These are phyloP conservation scores for Haberlea rhodopensis DNA, from an alignment of 257 asterid genomes.

Conservation along the genomic window DNA sequence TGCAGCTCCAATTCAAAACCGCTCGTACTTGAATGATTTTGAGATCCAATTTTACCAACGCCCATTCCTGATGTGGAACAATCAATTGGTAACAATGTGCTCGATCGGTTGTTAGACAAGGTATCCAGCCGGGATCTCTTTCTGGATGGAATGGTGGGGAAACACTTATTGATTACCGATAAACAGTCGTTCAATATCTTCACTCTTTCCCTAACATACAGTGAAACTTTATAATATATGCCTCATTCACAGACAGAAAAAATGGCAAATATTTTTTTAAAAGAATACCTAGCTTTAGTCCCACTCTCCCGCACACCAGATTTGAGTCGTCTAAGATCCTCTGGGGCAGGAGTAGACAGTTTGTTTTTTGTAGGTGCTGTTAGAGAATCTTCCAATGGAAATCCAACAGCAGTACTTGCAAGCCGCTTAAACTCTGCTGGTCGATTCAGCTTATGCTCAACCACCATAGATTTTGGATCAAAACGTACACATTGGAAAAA, in stretches of 20 bases:
- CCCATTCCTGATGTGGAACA: slow-evolving; percentile 56
- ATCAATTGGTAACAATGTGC: slow-evolving; percentile 53
- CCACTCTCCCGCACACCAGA: slow-evolving; percentile 67
- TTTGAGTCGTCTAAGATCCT: slow-evolving; percentile 77
- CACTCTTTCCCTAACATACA: slow-evolving; percentile 72
- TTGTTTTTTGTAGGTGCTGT: slow-evolving; percentile 58
- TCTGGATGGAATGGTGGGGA: slow-evolving; percentile 75
- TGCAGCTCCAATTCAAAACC: slow-evolving; percentile 72
- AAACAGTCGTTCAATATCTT: slow-evolving; percentile 77
- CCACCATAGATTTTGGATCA: slow-evolving; percentile 81
- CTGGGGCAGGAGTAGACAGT: slow-evolving; percentile 58
- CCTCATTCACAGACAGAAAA: slow-evolving; percentile 18
- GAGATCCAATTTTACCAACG: slow-evolving; percentile 58
- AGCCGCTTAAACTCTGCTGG: slow-evolving; percentile 72
- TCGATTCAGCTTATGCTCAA: slow-evolving; percentile 75
- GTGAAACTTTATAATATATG: slow-evolving; percentile 27
- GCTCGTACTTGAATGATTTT: slow-evolving; percentile 53
- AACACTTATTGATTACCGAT: slow-evolving; percentile 77
- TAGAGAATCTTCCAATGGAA: slow-evolving; percentile 62
- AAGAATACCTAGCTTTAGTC: slow-evolving; percentile 71
- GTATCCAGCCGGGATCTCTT: slow-evolving; percentile 84
- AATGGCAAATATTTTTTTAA: slow-evolving; percentile 22
- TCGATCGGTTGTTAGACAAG: slow-evolving; percentile 64
- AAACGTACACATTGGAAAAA: slow-evolving; percentile 80
- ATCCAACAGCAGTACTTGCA: slow-evolving; percentile 73